Evolutionary conservation across 139 green algal genomes (phyloP).

Genomic region (Chlamydomonas applanata): DNA sequence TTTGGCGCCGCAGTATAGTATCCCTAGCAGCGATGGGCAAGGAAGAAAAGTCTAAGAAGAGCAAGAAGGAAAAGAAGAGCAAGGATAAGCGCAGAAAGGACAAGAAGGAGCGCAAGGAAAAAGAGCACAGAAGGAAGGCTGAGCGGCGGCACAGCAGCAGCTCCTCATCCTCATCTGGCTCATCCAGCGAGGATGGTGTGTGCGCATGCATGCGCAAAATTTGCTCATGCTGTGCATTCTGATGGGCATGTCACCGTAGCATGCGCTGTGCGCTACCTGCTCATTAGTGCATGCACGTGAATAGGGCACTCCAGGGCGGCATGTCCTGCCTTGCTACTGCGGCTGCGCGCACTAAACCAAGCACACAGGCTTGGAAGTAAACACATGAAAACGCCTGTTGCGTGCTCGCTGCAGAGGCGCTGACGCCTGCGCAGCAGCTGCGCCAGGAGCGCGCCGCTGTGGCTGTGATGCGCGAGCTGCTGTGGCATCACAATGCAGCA

Average conservation of each 20-base stretch:
- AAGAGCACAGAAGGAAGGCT: conserved; percentile 19
- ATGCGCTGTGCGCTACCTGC: neutral
- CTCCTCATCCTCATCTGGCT: neutral
- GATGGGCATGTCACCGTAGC: neutral
- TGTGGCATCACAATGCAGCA: conserved; percentile 10
- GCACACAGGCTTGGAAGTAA: neutral
- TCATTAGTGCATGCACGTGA: neutral
- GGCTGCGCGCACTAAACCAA: neutral
- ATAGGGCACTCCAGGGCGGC: too few relatives aligned
- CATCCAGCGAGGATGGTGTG: neutral
- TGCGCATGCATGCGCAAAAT: neutral
- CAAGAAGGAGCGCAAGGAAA: conserved; percentile 43
- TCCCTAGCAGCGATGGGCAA: conserved; percentile 16
- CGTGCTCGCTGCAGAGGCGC: neutral
- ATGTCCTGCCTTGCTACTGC: neutral
- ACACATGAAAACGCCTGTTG: neutral
- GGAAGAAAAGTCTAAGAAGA: conserved; percentile 19
- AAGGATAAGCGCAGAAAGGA: conserved; percentile 47
- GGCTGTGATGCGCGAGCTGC: conserved; percentile 23
- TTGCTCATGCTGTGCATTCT: neutral
- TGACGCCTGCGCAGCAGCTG: conserved; percentile 24
- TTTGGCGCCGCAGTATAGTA: too few relatives aligned
- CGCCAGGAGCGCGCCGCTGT: conserved; percentile 20
- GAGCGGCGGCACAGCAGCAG: neutral
- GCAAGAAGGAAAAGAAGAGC: conserved; percentile 41